These are phyloP conservation scores for Neofusicoccum cordaticola DNA, from an alignment of 2,329 filamentous ascomycete genomes.

Conservation along the genomic window DNA sequence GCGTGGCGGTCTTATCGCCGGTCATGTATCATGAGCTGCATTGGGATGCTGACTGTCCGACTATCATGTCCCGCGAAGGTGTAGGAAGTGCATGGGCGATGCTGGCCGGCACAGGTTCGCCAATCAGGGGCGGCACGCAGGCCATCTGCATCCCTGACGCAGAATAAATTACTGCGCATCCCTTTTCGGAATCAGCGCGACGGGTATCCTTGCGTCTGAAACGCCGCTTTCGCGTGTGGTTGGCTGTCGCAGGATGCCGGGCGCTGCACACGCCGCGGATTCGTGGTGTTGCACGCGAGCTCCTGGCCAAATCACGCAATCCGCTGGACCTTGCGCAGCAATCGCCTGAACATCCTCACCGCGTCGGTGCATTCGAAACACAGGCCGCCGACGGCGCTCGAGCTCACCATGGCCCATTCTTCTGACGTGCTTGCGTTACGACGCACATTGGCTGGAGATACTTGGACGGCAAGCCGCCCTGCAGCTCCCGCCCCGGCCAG, in stretches of 20 bases:
- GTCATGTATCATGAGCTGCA: not conserved
- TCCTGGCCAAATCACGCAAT: constrained; percentile 17
- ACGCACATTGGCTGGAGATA: constrained; percentile 5
- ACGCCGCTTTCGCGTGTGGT: not conserved
- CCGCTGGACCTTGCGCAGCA: constrained; percentile 1
- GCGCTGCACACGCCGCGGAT: not conserved
- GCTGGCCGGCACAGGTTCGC: not conserved
- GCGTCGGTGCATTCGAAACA: not conserved
- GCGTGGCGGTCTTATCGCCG: not conserved
- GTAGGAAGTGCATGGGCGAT: not conserved
- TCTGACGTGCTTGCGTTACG: constrained; percentile 16
- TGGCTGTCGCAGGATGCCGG: not conserved
- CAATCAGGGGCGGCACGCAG: not conserved
- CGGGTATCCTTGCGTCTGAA: not conserved
- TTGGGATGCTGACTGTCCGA: not conserved
- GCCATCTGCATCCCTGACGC: not conserved
- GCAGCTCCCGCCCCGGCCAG: not conserved
- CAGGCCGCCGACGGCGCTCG: not conserved
- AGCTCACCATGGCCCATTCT: constrained; percentile 16
- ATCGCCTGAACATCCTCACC: constrained; percentile 3
- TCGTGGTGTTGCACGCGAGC: constrained; percentile 18
- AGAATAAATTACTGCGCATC: not conserved
- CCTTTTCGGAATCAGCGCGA: not conserved
- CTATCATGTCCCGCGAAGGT: not conserved
- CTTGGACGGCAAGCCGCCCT: constrained; percentile 2